Evolutionary conservation across 2,329 filamentous ascomycete genomes (phyloP).

Genomic region (Boeremia lycopersici): DNA sequence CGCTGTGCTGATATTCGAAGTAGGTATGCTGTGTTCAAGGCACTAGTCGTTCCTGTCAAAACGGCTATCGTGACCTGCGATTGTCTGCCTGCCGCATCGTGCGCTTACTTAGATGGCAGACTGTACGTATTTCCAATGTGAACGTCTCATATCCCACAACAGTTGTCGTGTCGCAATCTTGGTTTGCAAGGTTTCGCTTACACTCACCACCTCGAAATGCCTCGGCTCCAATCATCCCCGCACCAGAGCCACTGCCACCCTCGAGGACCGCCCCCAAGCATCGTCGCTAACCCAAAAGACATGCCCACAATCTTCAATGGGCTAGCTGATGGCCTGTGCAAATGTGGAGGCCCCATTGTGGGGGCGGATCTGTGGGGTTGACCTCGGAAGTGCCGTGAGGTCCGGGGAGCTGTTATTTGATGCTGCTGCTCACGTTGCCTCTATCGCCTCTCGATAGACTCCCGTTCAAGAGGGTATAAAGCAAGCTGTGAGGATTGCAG

Average conservation of each 20-base stretch:
- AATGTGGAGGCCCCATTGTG: neutral
- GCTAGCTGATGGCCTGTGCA: constrained; percentile 4
- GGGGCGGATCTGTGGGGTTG: neutral
- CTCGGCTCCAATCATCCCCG: constrained; percentile 5
- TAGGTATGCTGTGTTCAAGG: too few species aligned
- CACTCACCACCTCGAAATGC: neutral
- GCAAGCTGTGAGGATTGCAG: neutral
- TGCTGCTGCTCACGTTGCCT: neutral
- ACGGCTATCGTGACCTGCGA: too few species aligned
- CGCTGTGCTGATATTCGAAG: too few species aligned
- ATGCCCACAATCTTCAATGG: neutral
- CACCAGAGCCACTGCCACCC: neutral
- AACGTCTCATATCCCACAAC: too few species aligned
- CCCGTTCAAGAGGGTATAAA: neutral
- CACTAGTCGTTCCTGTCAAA: too few species aligned
- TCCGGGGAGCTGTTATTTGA: neutral
- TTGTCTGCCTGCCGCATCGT: too few species aligned
- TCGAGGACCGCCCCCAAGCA: neutral
- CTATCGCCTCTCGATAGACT: neutral
- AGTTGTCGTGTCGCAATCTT: too few species aligned
- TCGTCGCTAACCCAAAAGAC: neutral
- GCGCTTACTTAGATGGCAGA: too few species aligned
- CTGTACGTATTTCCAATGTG: too few species aligned
- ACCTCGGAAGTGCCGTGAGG: neutral
- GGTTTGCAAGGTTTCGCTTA: neutral